phyloP scores from a whole-genome alignment of 179 eudicot genomes.

The Sideroxylon spinosum region DNA sequence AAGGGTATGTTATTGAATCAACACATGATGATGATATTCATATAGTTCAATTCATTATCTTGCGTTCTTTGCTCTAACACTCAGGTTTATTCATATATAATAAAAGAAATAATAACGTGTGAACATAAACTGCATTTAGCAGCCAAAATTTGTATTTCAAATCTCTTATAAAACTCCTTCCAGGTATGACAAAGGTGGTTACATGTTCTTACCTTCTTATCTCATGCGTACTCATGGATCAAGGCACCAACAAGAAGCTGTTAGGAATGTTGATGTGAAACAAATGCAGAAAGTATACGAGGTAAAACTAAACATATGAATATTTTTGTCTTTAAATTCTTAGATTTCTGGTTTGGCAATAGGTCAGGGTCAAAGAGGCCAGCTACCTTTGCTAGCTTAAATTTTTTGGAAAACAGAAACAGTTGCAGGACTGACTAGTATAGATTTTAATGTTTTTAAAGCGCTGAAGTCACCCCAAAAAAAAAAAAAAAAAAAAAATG shows the following conservation, averaged over 20 bases:
- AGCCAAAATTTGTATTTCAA: slow-evolving; percentile 1
- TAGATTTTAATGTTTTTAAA: not conserved
- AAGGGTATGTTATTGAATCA: slow-evolving; percentile 43
- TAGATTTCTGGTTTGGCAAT: slow-evolving; percentile 5
- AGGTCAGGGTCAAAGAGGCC: slow-evolving; percentile 14
- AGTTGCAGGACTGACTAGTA: not conserved
- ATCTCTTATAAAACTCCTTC: slow-evolving; percentile 8
- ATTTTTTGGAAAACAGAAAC: not conserved
- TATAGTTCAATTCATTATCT: not conserved
- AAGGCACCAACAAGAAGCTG: slow-evolving; percentile 61
- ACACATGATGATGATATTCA: not conserved
- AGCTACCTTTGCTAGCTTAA: not conserved
- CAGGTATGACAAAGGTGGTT: slow-evolving; percentile 86
- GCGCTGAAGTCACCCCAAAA: not conserved
- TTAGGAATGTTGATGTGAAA: slow-evolving; percentile 44
- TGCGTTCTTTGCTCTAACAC: not conserved
- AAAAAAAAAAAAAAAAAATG: too few species aligned
- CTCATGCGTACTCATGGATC: slow-evolving; percentile 93
- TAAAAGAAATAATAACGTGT: not conserved
- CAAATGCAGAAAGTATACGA: slow-evolving; percentile 75
- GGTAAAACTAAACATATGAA: slow-evolving; percentile 30
- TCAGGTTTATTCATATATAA: not conserved
- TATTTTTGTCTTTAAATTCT: not conserved
- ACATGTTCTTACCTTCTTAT: slow-evolving; percentile 79
- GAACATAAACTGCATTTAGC: not conserved